Evolutionary conservation across 352 stramenopile species (phyloP), one percentile per base, ranked within the genome.

Genomic region (Globisporangium cederbergense): DNA sequence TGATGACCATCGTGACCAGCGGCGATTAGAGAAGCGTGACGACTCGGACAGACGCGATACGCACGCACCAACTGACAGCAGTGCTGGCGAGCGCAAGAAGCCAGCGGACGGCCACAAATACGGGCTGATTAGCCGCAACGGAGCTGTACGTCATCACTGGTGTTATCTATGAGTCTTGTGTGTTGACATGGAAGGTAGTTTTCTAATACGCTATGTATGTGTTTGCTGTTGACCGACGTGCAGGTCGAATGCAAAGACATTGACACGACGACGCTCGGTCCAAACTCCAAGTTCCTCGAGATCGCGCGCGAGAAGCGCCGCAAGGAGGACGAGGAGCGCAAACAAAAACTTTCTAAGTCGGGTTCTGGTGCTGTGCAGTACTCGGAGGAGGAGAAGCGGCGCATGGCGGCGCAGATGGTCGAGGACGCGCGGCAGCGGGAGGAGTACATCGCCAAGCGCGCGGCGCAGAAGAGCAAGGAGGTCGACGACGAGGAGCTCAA

Each of bases 381-480:
- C 16, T 83, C 79, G 9, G 70, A 81, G 11, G 84, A 93, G n/a
- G 82, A 91, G 36, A 91, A 88, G 61, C 64, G 73, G 43, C 71
- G 70, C 11, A 78, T 86, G 60, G 82, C 75, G 2, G 75, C 72
- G 56, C 78, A 89, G 51, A 95, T 96, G 88, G 64, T 87, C 2
- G 79, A 90, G 45, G 80, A 95, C 65, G 88, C 82, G 22, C 77
- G 84, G 32, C 74, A 83, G 46, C 82, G 83, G 1, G 88, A 96
- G 53, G 72, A 77, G 18, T 82, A 84, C 53, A 74, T 94, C 36
- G 66, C 61, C 0, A 85, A 89, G 28, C 76, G 76, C 16, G 74
- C 73, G 11, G 63, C 70, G 0, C 47, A 73, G n/a, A 92, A 91
- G 63, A 77, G 75, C 36, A 73, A 81, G 3, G 66, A 86, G 52